Base-by-base conservation (phyloP, 2,329 filamentous ascomycete species). In the Claviceps sp. region DNA sequence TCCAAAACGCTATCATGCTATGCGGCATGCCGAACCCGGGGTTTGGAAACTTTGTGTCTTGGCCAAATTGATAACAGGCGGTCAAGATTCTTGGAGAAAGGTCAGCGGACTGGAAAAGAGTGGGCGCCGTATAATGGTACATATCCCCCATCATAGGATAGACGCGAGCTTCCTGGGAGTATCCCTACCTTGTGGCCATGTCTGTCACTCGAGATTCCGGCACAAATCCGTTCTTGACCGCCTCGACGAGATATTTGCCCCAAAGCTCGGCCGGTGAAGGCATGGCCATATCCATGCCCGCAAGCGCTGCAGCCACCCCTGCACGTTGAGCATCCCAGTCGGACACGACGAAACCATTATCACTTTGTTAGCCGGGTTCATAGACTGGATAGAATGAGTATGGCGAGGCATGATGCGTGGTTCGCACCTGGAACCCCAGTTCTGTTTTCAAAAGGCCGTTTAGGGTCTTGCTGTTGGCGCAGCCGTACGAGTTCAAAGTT, bases 201-300 rank as follows among this genome's bases (percentile, higher is more conserved):
- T 86, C 79, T 50, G 76, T 70, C 0, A 86, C 54, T 5, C 82
- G 72, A 1, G 68, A 65, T 52, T 76, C 68, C 0, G 78, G 65
- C 0, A 86, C 65, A 0, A 75, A 75, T 1, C 81, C 81, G 56
- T 85, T 82, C 11, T 70, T 69, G 14, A 87, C 76, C 0, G 82
- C 77, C 4, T 72, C 64, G 1, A 72, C 68, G 0, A 86, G 72
- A 20, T 86, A 84, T 4, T 62, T 56, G 13, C 70, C 67, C 74
- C 74, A 79, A 50, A 66, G 68, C 0, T 54, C 48, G 3, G 60
- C 60, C 1, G 61, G 65, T 8, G 56, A 66, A 0, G 82, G 83
- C 85, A 88, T 88, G 11, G 75, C 77, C 76, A 87, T 81, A 61
- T 88, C 85, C 30, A 89, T 63, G 30, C 85, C 86, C 3, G 82